phyloP scores from a whole-genome alignment of 768 basidiomycete genomes.

The Russula foetens region DNA sequence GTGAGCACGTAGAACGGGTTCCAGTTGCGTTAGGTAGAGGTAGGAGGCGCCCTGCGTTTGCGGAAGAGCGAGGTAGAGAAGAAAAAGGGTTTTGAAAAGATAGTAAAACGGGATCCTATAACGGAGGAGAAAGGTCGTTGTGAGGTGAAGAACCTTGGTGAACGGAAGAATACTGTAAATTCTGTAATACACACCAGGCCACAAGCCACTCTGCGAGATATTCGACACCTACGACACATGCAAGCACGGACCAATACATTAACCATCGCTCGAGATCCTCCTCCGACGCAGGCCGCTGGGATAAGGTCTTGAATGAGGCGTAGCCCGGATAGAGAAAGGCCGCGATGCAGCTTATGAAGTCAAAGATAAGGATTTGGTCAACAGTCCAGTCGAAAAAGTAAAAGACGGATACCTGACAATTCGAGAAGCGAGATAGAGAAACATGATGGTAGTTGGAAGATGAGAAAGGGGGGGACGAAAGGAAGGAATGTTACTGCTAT shows the following conservation, averaged over 20 bases:
- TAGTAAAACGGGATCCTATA: slow-evolving; percentile 86
- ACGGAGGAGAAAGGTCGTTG: background rate
- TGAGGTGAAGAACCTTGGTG: slow-evolving; percentile 2
- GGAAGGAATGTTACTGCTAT: background rate
- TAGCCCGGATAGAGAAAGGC: slow-evolving; percentile 92
- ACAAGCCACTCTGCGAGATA: slow-evolving; percentile 82
- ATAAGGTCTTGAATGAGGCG: slow-evolving; percentile 92
- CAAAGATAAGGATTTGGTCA: background rate
- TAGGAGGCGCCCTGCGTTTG: slow-evolving; percentile 85
- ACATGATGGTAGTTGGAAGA: background rate
- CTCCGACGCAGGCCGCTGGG: slow-evolving; percentile 78
- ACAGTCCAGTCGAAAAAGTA: no score
- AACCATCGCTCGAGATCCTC: slow-evolving; percentile 88
- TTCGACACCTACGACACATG: slow-evolving; percentile 75
- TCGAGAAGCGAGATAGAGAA: slow-evolving; percentile 14
- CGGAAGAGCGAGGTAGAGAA: slow-evolving; percentile 85
- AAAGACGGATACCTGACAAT: background rate
- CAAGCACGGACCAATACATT: slow-evolving; percentile 94
- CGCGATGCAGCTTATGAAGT: slow-evolving; percentile 44
- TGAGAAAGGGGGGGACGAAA: background rate
- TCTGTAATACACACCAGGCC: slow-evolving; percentile 54
- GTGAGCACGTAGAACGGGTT: slow-evolving; percentile 76
- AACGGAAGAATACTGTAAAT: background rate
- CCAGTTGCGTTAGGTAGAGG: slow-evolving; percentile 71
- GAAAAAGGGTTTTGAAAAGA: slow-evolving; percentile 69